These are phyloP conservation scores for Globisporangium yorkense DNA, from an alignment of 352 stramenopile species.

Conservation along the genomic window DNA sequence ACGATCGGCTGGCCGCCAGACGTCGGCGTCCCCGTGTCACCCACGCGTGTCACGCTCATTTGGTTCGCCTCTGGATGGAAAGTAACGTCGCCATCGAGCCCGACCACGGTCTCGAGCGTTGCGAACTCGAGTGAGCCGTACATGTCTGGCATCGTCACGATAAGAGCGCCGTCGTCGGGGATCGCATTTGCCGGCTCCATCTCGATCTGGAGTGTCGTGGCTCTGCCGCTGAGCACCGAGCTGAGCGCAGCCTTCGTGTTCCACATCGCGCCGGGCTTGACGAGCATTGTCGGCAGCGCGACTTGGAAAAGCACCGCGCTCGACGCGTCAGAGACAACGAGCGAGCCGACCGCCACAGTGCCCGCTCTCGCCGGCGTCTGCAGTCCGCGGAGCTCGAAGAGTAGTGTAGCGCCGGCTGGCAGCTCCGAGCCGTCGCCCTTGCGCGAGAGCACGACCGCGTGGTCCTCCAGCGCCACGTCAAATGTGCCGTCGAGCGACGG, in stretches of 20 bases:
- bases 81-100: slow-evolving; percentile 21
- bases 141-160: slow-evolving; percentile 43
- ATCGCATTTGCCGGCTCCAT: slow-evolving; percentile 28
- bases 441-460: slow-evolving; percentile 18
- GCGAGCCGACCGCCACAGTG: slow-evolving; percentile 10
- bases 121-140: slow-evolving; percentile 24
- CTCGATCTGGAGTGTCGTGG: slow-evolving; percentile 19
- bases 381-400: slow-evolving; percentile 10
- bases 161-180: slow-evolving; percentile 30
- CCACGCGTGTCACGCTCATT: slow-evolving; percentile 18
- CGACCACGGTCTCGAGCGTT: slow-evolving; percentile 17
- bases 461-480: slow-evolving; percentile 13
- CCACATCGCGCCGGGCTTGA: slow-evolving; percentile 24
- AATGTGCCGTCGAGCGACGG: slow-evolving; percentile 22
- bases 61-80: slow-evolving; percentile 17
- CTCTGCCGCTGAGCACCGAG: slow-evolving; percentile 32
- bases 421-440: slow-evolving; percentile 10
- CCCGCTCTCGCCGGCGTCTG: slow-evolving; percentile 11
- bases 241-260: slow-evolving; percentile 16
- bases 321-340: slow-evolving; percentile 17
- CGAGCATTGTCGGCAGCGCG: slow-evolving; percentile 14
- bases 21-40: slow-evolving; percentile 16
- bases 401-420: slow-evolving; percentile 3
- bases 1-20: slow-evolving; percentile 21
- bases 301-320: slow-evolving; percentile 1